Base-by-base conservation (phyloP, 192 early-diverging fungal genomes). In the Coemansia sp. region DNA sequence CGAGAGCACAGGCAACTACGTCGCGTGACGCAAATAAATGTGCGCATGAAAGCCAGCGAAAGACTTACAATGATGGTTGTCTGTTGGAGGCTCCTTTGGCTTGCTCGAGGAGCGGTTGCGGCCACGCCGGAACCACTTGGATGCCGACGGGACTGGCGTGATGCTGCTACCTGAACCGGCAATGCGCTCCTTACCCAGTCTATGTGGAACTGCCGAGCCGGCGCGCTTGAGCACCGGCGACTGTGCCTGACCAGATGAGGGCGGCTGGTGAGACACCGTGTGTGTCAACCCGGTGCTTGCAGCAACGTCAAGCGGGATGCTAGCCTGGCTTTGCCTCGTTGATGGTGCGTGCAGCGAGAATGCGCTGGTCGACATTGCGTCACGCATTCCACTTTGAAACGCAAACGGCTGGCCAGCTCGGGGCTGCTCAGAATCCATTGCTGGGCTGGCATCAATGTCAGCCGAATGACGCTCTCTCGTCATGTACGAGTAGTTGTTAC, bases 401-500 rank as follows among this genome's bases (percentile, higher is more conserved):
- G 66, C 59, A 57, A 68, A 72, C 4, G 72, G 69, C 62, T 75
- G 37, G 22, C 72, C 72, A 10, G 63, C 55, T 43, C 67, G 72
- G 15, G 77, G 72, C 47, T 60, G 72, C 24, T 67, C 59, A 9
- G 32, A 5, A 27, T 43, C 22, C 7, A 39, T 23, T 22, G 38
- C 19, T 39, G 41, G 59, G 32, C 29, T 49, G 37, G 58, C 53
- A 23, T 55, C 69, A 10, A 62, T 56, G 21, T 65, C 56, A 11
- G 64, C 59, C 24, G 72, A 75, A 50, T 64, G 63, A 48, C 72
- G 77, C 60, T 74, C 77, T n/a, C 54, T 61, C 14, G 75, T 39
- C 59, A 81, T 29, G 37, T 81, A 81, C 29, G 78, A 72, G 38
- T 81, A 81, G 53, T 81, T 72, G 60, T 81, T 81, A 69, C 66